Evolutionary conservation across 129 eudicot species (phyloP).

Genomic region (sunflower (Helianthus annuus)): DNA sequence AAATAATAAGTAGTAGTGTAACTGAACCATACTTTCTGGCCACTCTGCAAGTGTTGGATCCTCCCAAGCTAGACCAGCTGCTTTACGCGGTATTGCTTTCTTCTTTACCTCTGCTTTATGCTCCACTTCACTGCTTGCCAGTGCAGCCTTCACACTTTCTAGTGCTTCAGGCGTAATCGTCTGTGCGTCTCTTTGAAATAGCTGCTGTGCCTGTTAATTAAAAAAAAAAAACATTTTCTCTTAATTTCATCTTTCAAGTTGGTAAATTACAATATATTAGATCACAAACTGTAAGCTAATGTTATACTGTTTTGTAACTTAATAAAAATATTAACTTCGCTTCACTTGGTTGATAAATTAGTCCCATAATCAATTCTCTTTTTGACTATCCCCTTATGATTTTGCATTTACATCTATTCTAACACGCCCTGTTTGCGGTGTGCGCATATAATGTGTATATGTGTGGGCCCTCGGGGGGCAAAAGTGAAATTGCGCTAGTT

Average conservation of each 20-base stretch:
- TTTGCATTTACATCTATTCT: not conserved
- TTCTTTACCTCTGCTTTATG: constrained; percentile 91
- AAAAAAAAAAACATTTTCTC: not conserved
- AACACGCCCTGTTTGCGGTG: too few species aligned
- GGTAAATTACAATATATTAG: not conserved
- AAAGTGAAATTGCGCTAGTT: too few species aligned
- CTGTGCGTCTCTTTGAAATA: constrained; percentile 91
- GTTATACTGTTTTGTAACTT: constrained; percentile 4
- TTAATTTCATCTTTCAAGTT: not conserved
- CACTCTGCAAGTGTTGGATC: constrained; percentile 97
- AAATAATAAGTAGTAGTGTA: not conserved
- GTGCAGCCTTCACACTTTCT: constrained; percentile 95
- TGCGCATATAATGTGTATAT: too few species aligned
- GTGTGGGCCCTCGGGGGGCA: too few species aligned
- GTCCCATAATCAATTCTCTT: not conserved
- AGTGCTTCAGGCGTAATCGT: constrained; percentile 93
- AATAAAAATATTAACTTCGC: not conserved
- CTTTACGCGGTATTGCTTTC: constrained; percentile 91
- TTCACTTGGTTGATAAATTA: not conserved
- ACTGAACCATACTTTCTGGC: constrained; percentile 78
- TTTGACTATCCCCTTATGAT: not conserved
- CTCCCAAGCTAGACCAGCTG: constrained; percentile 95
- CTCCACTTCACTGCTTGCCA: constrained; percentile 88
- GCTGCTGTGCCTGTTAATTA: constrained; percentile 70
- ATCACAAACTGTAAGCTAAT: not conserved